These are phyloP conservation scores for Vachellia pachyceras DNA, from an alignment of 306 rosid genomes.

Conservation along the genomic window DNA sequence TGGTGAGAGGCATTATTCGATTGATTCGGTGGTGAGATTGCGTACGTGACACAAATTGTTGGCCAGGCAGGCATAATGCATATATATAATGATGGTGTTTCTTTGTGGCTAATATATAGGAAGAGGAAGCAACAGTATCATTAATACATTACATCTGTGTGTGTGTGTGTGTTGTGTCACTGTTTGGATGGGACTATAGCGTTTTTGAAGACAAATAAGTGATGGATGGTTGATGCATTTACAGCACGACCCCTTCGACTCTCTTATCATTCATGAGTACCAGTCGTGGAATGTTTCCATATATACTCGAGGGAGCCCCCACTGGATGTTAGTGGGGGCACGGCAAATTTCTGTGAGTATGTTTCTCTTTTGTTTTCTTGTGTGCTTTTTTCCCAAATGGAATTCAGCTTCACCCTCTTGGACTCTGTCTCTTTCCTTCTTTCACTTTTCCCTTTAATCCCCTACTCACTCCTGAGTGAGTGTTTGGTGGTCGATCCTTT, in stretches of 20 bases:
- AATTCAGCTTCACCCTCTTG: constrained; percentile 19
- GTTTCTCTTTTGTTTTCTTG: neutral
- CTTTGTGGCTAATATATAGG: neutral
- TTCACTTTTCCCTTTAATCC: constrained; percentile 11
- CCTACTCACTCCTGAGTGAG: neutral
- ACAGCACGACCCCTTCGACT: constrained; percentile 5
- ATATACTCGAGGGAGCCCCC: neutral
- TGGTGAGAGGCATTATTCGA: too few relatives aligned
- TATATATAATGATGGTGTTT: neutral
- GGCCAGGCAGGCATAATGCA: neutral
- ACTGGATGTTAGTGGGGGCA: neutral
- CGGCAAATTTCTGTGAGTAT: neutral
- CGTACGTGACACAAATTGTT: constrained; percentile 38
- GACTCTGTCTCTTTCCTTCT: constrained; percentile 31
- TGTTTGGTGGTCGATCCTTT: too few relatives aligned
- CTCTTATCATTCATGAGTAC: neutral
- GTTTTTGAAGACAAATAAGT: constrained; percentile 6
- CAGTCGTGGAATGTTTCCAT: neutral
- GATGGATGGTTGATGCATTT: too few relatives aligned
- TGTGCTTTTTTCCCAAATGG: neutral
- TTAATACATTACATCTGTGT: neutral
- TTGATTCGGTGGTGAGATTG: constrained; percentile 10
- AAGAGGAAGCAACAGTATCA: neutral
- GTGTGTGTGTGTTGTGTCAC: constrained; percentile 21
- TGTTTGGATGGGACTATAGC: constrained; percentile 19